Evolutionary conservation across 805 yeast genomes (phyloP), one percentile per base, ranked within the genome.

Genomic region (Wickerhamiella alocasiicola): DNA sequence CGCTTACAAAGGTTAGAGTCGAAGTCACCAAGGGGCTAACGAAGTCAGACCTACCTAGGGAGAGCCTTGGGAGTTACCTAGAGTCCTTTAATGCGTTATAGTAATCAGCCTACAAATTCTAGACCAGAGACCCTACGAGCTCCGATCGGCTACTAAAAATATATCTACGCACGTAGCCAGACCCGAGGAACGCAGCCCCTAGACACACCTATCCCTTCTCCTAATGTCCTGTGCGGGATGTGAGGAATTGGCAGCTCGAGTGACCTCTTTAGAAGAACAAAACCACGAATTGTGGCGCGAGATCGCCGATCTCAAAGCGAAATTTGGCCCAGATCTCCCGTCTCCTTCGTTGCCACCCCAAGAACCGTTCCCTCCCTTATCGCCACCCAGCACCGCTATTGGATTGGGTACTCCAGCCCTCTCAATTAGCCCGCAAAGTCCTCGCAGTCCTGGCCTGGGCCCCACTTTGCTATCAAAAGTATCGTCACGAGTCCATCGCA

Each of bases 401-500:
- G 31, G 31, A 15, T 12, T 26, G 29, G 29, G 29, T 5, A 26
- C 29, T 12, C 29, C 29, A 4, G 31, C 31, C 4, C 16, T 28
- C 9, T 17, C 31, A 13, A 19, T 13, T 9, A 15, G 19, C 15
- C 33, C 33, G n/a, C 19, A 20, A 12, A 30, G 33, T 13, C 36
- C 36, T 3, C 11, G 26, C 12, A 17, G 24, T 5, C 36, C 36
- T 12, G 25, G 26, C 9, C n/a, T 32, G 16, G 36, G 26, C 20
- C 39, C 39, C 16, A 28, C 27, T 16, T 24, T 36, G 6, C 17
- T 36, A 5, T 29, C 39, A 13, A 36, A 36, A 12, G 39, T 36
- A 5, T 20, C 25, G 15, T 29, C 32, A 4, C 26, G 39, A 20
- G 39, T 36, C 17, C 39, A 36, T 3, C 32, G 39, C 17, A 36